Base-by-base conservation (phyloP, 2,329 filamentous ascomycete species). In the Blastomyces emzantsi region DNA sequence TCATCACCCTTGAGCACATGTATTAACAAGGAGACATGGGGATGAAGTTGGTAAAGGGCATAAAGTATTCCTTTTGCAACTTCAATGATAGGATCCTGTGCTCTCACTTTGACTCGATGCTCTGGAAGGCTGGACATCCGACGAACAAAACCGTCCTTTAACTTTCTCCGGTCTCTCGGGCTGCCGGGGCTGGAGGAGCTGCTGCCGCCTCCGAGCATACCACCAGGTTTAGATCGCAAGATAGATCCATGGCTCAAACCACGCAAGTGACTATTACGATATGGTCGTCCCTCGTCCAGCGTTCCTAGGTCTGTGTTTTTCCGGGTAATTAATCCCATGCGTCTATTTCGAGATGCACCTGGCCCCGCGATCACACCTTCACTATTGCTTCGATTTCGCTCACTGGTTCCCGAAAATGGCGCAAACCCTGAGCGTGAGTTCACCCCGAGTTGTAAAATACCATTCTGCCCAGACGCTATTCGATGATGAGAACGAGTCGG, bases 401-500 rank as follows among this genome's bases (percentile, higher is more conserved):
- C 80, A 66, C 75, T 93, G 22, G 85, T 86, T 62, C 90, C 87
- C 2, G 87, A 74, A 41, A 84, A 73, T n/a, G 84, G 90, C 75
- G 90, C 86, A n/a, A 91, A 83, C 1, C 87, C 85, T 0, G 91
- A 90, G 63, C 88, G 82, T 63, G 90, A 85, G 56, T 86, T 79
- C 6, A 83, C 78, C 7, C 76, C 71, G 64, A 71, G 72, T 45
- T 77, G 73, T 47, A 73, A 72, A 28, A 67, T 68, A 15, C 70
- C 66, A 33, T 71, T 70, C 62, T 80, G 78, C 30, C 77, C 77
- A 3, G 78, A 81, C 3, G 76, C 73, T 63, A 79, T 77, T 39
- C 92, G 86, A 68, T 90, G 90, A 73, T 96, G 92, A 2, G 91
- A 94, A 65, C 89, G 84, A 4, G 85, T 84, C 0, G 91, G 91